A percentile compares a stretch with the other conserved stretches of the same genome.
These are phyloP conservation scores for Neurospora sp. DNA, from an alignment of 495 filamentous ascomycete genomes.

Conservation along the genomic window DNA sequence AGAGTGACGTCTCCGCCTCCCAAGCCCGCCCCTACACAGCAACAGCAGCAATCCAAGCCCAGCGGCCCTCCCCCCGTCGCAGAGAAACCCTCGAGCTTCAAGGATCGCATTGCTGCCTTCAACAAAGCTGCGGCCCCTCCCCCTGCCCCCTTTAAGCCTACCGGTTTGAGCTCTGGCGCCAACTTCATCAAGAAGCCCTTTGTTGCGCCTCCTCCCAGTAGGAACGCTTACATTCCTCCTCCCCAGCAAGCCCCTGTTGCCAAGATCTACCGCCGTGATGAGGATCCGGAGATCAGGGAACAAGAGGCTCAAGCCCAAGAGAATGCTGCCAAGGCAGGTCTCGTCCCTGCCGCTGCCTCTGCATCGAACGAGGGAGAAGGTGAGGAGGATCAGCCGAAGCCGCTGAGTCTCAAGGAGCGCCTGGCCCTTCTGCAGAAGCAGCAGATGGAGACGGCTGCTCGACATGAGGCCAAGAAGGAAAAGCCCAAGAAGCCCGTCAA, in stretches of 20 bases:
- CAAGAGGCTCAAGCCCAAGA: conserved; percentile 48
- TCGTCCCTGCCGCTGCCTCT: conserved; percentile 31
- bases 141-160: conserved; percentile 76
- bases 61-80: conserved; percentile 55
- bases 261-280: conserved; percentile 77
- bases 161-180: conserved; percentile 45
- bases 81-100: conserved; percentile 86
- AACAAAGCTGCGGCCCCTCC: conserved; percentile 84
- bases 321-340: conserved; percentile 48
- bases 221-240: conserved; percentile 80
- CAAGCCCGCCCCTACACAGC: conserved; percentile 35
- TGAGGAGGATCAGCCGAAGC: conserved; percentile 72
- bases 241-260: conserved; percentile 51
- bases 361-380: conserved; percentile 30
- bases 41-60: conserved; percentile 17
- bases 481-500: conserved; percentile 75
- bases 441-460: conserved; percentile 73
- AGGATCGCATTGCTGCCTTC: conserved; percentile 92
- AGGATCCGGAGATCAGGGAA: conserved; percentile 74
- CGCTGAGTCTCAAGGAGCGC: conserved; percentile 83
- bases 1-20: conserved; percentile 26
- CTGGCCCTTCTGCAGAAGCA: conserved; percentile 92
- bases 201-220: conserved; percentile 87
- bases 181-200: conserved; percentile 97
- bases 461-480: conserved; percentile 81